Base-by-base conservation (phyloP, 2,329 filamentous ascomycete species). In the Polytolypa hystricis region DNA sequence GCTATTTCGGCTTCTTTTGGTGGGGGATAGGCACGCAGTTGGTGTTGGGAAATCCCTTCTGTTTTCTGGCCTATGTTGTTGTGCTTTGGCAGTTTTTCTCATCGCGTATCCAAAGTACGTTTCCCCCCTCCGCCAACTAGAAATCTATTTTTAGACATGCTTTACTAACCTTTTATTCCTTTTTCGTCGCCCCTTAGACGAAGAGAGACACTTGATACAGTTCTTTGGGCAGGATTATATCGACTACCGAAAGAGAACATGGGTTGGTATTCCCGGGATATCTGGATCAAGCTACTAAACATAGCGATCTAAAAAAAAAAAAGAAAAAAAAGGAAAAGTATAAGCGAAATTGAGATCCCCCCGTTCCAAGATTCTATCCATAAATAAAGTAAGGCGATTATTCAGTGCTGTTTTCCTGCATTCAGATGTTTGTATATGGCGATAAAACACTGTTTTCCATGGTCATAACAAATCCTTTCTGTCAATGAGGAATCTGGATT, bases 1-100 rank as follows among this genome's bases (percentile, higher is more conserved):
- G 81, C 41, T 98, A 98, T 62, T 95, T 96, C 65, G 91, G 89
- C 3, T 98, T 95, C 66, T 98, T 94, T 61, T 96, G 86, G 78
- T 98, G 89, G 89, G 85, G 84, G 0, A 54, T 96, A n/a, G 91
- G 91, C 4, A 94, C 87, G 9, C 91, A 98, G 67, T 54, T 96
- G 29, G 76, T 93, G 37, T 69, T 95, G 45, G 89, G 89, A 12
- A 98, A 98, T 60, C 62, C 73, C 6, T 46, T 93, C 2, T 93
- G 85, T 56, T 76, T 93, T 39, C 47, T 79, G 5, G 81, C 62
- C 2, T 96, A 93, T 64, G 62, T 74, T 0, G 57, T 71, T 5
- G 81, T 93, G 11, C 59, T 98, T 47, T 95, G 84, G 84, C 70
- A 65, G 42, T 98, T 98, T 58, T 98, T 98, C 56, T 70, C 67